Percentiles rank a stretch among this genome's conserved stretches.
Conservation (phyloP, 1,284 basidiomycete genomes). For the Pulchroboletus neoregius region DNA sequence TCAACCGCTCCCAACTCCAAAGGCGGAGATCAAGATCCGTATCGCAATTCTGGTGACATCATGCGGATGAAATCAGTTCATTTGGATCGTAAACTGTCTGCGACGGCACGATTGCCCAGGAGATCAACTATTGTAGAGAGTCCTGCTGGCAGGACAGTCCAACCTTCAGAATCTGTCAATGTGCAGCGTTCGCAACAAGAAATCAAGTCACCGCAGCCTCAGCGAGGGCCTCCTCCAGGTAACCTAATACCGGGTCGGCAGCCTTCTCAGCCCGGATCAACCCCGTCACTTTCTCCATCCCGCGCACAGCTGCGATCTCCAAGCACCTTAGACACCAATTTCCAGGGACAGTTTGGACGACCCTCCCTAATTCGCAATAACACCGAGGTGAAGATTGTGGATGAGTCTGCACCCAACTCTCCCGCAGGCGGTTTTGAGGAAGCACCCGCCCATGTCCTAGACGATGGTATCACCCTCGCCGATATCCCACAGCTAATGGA, state of each 20-base stretch:
- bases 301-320: slow-evolving; percentile 39
- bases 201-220: slow-evolving; percentile 34
- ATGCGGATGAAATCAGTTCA: slow-evolving; percentile 93
- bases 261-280: slow-evolving; percentile 32
- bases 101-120: slow-evolving; percentile 87
- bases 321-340: slow-evolving; percentile 35
- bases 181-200: slow-evolving; percentile 37
- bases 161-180: slow-evolving; percentile 51
- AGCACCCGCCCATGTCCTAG: slow-evolving; percentile 37
- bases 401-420: slow-evolving; percentile 73
- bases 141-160: slow-evolving; percentile 85
- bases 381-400: slow-evolving; percentile 86
- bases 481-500: slow-evolving; percentile 94
- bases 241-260: slow-evolving; percentile 35
- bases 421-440: slow-evolving; percentile 52
- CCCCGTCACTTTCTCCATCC: slow-evolving; percentile 35
- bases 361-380: slow-evolving; percentile 79
- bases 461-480: slow-evolving; percentile 91
- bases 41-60: slow-evolving; percentile 85
- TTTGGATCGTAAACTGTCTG: slow-evolving; percentile 92
- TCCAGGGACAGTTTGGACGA: slow-evolving; percentile 51
- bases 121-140: slow-evolving; percentile 95
- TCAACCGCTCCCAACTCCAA: slow-evolving; percentile 34
- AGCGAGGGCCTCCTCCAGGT: slow-evolving; percentile 32
- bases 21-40: slow-evolving; percentile 58